Conservation (phyloP, 805 yeast species). For the Wickerhamomyces chambardii region DNA sequence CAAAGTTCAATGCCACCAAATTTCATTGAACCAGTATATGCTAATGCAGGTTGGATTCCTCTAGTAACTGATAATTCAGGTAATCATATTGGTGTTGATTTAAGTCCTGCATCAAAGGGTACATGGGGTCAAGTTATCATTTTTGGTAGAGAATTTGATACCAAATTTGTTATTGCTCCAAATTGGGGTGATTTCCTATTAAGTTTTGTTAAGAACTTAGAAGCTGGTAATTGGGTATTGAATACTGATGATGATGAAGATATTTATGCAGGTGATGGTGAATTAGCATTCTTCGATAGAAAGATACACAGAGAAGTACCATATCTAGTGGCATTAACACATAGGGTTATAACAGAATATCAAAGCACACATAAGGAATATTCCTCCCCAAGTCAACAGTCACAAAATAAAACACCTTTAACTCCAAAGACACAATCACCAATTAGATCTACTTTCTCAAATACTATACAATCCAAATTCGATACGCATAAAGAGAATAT, state of each 20-base stretch:
- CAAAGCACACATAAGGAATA: constrained; percentile 7
- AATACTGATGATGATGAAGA: constrained; percentile 54
- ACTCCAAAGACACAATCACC: no score
- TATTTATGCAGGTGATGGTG: constrained; percentile 65
- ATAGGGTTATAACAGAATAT: constrained; percentile 16
- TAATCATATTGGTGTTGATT: constrained; percentile 85
- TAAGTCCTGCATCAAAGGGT: constrained; percentile 74
- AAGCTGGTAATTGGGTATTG: constrained; percentile 70
- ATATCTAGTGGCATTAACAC: constrained; percentile 29
- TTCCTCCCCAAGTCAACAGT: constrained; percentile 1
- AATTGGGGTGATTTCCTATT: constrained; percentile 87
- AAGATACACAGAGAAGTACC: constrained; percentile 37
- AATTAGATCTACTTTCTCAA: neutral
- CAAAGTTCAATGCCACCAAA: constrained; percentile 75
- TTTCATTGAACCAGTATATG: constrained; percentile 64
- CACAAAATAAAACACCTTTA: neutral
- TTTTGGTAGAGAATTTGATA: constrained; percentile 91
- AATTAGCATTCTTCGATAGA: constrained; percentile 59
- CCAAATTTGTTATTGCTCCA: constrained; percentile 77
- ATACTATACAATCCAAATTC: neutral
- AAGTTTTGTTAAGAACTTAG: constrained; percentile 79
- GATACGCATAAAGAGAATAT: constrained; percentile 3
- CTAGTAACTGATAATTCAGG: constrained; percentile 83
- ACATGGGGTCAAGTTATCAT: constrained; percentile 85
- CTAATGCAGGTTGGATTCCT: constrained; percentile 92